Evolutionary conservation across 2,329 filamentous ascomycete genomes (phyloP).

Genomic region (Purpureocillium lavendulum): DNA sequence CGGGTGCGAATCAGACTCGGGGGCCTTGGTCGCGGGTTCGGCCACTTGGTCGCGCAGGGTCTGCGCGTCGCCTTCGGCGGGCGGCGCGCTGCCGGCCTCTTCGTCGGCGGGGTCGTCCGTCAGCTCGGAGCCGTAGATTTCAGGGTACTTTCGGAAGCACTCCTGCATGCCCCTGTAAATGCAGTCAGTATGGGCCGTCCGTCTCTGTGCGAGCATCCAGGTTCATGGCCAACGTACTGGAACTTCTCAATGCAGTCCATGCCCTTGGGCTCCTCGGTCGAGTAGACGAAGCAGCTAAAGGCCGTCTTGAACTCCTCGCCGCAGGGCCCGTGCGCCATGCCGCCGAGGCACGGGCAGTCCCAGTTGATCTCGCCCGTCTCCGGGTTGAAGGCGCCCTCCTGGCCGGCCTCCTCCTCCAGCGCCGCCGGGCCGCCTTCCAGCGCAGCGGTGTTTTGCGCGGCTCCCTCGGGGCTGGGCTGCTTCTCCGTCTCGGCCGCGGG

Average conservation of each 20-base stretch:
- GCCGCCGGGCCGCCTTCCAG: slow-evolving; percentile 34
- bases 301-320: slow-evolving; percentile 92
- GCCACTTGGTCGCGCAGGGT: slow-evolving; percentile 4
- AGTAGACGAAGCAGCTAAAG: slow-evolving; percentile 98
- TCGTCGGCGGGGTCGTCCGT: slow-evolving; percentile 58
- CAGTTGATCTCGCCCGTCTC: slow-evolving; percentile 99
- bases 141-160: slow-evolving; percentile 88
- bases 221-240: slow-evolving; percentile 54
- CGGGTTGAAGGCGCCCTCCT: slow-evolving; percentile 92
- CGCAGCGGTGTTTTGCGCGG: slow-evolving; percentile 14
- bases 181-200: slow-evolving; percentile 15
- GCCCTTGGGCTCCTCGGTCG: slow-evolving; percentile 88
- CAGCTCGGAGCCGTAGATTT: slow-evolving; percentile 84
- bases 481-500: slow-evolving; percentile 9
- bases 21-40: too few relatives aligned
- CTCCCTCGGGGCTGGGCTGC: slow-evolving; percentile 13
- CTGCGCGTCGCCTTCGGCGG: slow-evolving; percentile 2
- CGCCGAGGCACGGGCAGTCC: slow-evolving; percentile 95
- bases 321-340: slow-evolving; percentile 94
- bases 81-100: slow-evolving; percentile 15
- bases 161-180: slow-evolving; percentile 79
- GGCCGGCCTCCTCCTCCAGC: slow-evolving; percentile 71
- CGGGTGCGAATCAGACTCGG: too few relatives aligned
- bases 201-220: neutral
- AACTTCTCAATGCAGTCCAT: slow-evolving; percentile 98